phyloP scores from a whole-genome alignment of 306 rosid genomes.

The Neltuma alba region DNA sequence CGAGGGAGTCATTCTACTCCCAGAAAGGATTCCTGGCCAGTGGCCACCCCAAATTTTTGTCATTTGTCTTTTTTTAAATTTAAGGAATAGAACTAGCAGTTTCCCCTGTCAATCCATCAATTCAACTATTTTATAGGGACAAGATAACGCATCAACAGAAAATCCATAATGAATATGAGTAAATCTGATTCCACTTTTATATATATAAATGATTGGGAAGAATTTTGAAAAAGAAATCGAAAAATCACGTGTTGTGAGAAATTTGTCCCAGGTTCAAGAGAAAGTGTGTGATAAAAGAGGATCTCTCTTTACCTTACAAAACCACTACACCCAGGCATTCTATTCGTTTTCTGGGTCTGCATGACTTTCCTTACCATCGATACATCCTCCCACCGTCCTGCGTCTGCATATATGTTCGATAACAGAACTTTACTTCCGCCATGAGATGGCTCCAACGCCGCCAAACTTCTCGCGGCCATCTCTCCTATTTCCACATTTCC shows the following conservation, averaged over 20 bases:
- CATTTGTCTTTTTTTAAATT: too few species aligned
- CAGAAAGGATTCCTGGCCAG: too few species aligned
- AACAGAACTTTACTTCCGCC: slow-evolving; percentile 80
- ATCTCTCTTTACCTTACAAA: slow-evolving; percentile 43
- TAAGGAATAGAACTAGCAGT: too few species aligned
- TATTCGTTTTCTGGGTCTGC: slow-evolving; percentile 51
- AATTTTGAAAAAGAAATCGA: background rate
- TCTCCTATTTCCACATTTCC: slow-evolving; percentile 79
- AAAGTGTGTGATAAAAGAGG: background rate
- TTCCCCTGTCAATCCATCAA: too few species aligned
- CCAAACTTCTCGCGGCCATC: slow-evolving; percentile 74
- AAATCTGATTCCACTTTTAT: background rate
- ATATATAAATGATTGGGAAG: background rate
- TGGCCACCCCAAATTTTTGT: too few species aligned
- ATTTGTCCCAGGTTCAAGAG: background rate
- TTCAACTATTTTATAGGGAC: too few species aligned
- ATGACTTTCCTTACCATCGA: slow-evolving; percentile 63
- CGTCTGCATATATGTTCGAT: slow-evolving; percentile 83
- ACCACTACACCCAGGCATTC: slow-evolving; percentile 79
- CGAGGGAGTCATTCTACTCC: background rate
- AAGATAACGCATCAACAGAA: too few species aligned
- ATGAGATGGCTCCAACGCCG: slow-evolving; percentile 68
- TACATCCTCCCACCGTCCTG: slow-evolving; percentile 86
- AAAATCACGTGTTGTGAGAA: background rate
- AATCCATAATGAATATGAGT: too few species aligned